Evolutionary conservation across 2,329 filamentous ascomycete species (phyloP).

Genomic region (Albophoma yamanashiensis): DNA sequence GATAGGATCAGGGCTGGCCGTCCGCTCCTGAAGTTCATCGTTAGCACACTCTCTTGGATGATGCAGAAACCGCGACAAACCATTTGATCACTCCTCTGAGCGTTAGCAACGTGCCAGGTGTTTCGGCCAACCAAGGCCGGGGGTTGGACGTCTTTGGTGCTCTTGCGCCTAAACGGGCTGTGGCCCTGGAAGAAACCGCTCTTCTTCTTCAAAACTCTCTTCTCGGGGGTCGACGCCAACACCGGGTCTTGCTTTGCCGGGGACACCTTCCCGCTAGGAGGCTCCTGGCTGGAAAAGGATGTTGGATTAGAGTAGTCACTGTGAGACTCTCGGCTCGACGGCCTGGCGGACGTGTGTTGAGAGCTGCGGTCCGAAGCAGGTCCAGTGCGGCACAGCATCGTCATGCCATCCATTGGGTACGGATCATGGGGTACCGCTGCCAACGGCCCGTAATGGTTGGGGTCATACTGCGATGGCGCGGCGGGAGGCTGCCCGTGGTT

Average conservation of each 20-base stretch:
- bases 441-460: constrained; percentile 48
- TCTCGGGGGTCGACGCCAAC: constrained; percentile 45
- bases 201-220: constrained; percentile 56
- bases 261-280: constrained; percentile 61
- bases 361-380: constrained; percentile 44
- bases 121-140: constrained; percentile 36
- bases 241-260: constrained; percentile 55
- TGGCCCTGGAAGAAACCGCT: constrained; percentile 91
- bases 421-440: constrained; percentile 77
- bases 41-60: not conserved
- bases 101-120: constrained; percentile 43
- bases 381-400: constrained; percentile 81
- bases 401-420: constrained; percentile 93
- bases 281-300: constrained; percentile 79
- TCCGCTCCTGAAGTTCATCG: constrained; percentile 23
- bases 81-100: constrained; percentile 6
- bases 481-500: constrained; percentile 8
- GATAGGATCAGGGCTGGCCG: constrained; percentile 68
- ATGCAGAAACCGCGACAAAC: not conserved
- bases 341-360: constrained; percentile 50
- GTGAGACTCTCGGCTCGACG: constrained; percentile 76
- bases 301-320: constrained; percentile 88
- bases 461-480: constrained; percentile 25
- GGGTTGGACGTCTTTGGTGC: constrained; percentile 56
- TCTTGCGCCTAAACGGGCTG: constrained; percentile 87